A percentile compares a stretch with the other conserved stretches of the same genome.
Evolutionary conservation across 306 rosid species (phyloP).

Genomic region (Fragaria nilgerrensis): DNA sequence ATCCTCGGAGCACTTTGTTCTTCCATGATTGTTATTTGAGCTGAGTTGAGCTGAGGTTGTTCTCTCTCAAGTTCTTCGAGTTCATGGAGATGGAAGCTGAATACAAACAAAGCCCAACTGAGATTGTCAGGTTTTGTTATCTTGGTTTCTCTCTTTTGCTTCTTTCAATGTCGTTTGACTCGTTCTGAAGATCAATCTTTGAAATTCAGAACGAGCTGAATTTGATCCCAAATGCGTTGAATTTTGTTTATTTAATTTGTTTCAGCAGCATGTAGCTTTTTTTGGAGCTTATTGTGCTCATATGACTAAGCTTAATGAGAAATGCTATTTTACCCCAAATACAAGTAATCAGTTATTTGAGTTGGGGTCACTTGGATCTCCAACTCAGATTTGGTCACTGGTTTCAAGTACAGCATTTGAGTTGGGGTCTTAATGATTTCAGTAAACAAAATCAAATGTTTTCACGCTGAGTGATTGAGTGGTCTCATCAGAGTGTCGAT

Average conservation of each 20-base stretch:
- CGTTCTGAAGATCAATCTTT: neutral
- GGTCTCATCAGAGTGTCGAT: neutral
- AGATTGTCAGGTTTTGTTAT: constrained; percentile 43
- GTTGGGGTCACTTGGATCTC: neutral
- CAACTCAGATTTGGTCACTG: constrained; percentile 1
- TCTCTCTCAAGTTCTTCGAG: neutral
- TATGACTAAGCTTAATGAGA: neutral
- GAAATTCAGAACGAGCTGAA: neutral
- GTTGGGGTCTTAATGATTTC: neutral
- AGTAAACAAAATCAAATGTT: neutral
- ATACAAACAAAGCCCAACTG: constrained; percentile 25
- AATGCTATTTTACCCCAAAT: neutral
- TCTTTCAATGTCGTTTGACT: neutral
- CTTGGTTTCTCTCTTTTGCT: constrained; percentile 20
- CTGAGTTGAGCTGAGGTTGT: neutral
- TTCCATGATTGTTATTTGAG: neutral
- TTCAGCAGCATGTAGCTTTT: neutral
- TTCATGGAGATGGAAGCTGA: constrained; percentile 35
- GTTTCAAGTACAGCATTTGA: neutral
- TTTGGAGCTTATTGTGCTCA: constrained; percentile 20
- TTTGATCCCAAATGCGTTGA: constrained; percentile 8
- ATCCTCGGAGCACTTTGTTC: neutral
- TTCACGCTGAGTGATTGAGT: neutral
- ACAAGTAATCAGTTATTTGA: neutral
- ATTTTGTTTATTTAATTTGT: neutral